Base-by-base conservation (phyloP, 768 basidiomycete species). In the Kwoniella pini region DNA sequence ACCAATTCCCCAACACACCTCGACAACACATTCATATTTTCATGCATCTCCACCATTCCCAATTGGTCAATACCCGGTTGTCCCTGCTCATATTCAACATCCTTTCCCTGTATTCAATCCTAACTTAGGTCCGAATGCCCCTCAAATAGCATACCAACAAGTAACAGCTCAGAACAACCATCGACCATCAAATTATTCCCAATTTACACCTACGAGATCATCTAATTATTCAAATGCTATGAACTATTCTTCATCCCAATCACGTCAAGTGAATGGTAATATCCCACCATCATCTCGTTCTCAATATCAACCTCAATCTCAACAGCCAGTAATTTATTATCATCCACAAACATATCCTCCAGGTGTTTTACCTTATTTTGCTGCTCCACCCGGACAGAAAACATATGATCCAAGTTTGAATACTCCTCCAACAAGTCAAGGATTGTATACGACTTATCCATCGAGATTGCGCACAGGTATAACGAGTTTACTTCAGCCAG, bases 401-500 rank as follows among this genome's bases (percentile, higher is more conserved):
- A 71, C 70, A 15, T 33, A 22, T 6, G 68, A 74, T 61, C 64
- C 66, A 4, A 61, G 54, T 3, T 49, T 68, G 22, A 43, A 57
- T 19, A 53, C 62, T 2, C 55, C 69, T 22, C 75, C 77, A 0
- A 55, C 60, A 27, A 57, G 68, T 11, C 95, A 97, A 74, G 93
- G 88, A 0, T 80, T 86, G 13, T 83, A 85, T 57, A 88, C 91
- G 0, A 88, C 90, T 1, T 98, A 96, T 76, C 82, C 92, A 0
- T 89, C 93, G 5, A 85, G 95, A n/a, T 81, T 98, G 52, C 86
- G 89, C 24, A 94, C 95, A 0, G 96, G 96, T 15, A 83, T 88
- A 2, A 88, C 91, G 0, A 85, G 92, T 5, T 85, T 99, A 67
- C 84, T 98, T 79, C 96, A 99, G 72, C 96, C 96, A 19, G 85